These are phyloP conservation scores for Ilyonectria sp. DNA, from an alignment of 2,329 filamentous ascomycete genomes.

Conservation along the genomic window DNA sequence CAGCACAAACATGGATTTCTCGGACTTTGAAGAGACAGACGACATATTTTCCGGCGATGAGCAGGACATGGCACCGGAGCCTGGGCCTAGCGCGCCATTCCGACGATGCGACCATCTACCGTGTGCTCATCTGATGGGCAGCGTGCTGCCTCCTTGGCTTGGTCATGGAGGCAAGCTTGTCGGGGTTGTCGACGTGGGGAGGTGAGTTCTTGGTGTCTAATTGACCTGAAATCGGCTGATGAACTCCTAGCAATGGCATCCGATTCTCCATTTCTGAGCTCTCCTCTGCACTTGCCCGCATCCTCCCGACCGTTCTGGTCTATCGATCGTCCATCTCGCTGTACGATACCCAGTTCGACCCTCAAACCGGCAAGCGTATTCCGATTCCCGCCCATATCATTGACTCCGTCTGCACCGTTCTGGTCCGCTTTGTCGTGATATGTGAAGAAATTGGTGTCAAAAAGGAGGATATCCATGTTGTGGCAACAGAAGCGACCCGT, in stretches of 20 bases:
- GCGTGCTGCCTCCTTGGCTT: slow-evolving; percentile 48
- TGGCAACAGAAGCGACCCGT: slow-evolving; percentile 52
- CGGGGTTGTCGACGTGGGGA: slow-evolving; percentile 58
- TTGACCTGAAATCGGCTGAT: slow-evolving; percentile 23
- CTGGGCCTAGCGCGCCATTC: not conserved
- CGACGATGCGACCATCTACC: slow-evolving; percentile 8
- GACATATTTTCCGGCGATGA: slow-evolving; percentile 37
- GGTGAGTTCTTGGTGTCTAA: slow-evolving; percentile 39
- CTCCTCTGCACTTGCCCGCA: slow-evolving; percentile 67
- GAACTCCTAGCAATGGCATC: slow-evolving; percentile 73
- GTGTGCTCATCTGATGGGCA: slow-evolving; percentile 13
- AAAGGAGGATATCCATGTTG: slow-evolving; percentile 47
- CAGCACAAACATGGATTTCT: slow-evolving; percentile 39
- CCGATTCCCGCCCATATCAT: slow-evolving; percentile 51
- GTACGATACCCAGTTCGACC: slow-evolving; percentile 52
- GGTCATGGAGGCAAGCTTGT: slow-evolving; percentile 49
- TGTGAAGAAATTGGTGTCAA: slow-evolving; percentile 48
- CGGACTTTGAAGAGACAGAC: slow-evolving; percentile 44
- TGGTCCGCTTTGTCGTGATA: slow-evolving; percentile 49
- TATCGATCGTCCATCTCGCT: slow-evolving; percentile 52
- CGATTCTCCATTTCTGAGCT: slow-evolving; percentile 74
- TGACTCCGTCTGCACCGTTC: slow-evolving; percentile 44
- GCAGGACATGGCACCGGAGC: slow-evolving; percentile 16
- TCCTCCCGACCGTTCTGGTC: slow-evolving; percentile 65
- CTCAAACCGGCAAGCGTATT: slow-evolving; percentile 49